Percentiles rank a stretch among this genome's conserved stretches.
Evolutionary conservation across 768 basidiomycete genomes (phyloP).

Genomic region (Kwoniella sp.): DNA sequence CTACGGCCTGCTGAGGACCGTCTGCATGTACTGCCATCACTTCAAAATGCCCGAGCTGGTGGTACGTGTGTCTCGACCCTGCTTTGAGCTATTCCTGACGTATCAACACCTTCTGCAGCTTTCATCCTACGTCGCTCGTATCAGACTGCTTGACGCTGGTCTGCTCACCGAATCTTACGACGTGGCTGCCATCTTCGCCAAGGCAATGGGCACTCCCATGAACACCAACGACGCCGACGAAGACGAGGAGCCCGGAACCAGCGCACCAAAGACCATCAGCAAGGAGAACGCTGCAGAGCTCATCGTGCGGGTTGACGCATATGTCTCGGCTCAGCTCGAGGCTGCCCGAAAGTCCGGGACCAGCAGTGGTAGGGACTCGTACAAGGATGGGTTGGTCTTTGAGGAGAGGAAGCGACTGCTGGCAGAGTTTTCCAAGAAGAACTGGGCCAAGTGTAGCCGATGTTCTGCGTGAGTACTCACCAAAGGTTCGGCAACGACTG

Average conservation of each 20-base stretch:
- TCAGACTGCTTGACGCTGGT: constrained; percentile 83
- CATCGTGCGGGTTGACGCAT: constrained; percentile 40
- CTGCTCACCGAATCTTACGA: constrained; percentile 73
- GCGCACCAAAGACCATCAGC: constrained; percentile 19
- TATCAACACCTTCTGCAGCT: constrained; percentile 54
- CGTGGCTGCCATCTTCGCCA: constrained; percentile 64
- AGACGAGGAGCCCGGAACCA: constrained; percentile 46
- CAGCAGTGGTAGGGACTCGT: constrained; percentile 63
- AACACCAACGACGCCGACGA: constrained; percentile 52
- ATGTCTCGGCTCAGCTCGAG: constrained; percentile 27
- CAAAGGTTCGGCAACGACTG: background rate
- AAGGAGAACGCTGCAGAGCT: constrained; percentile 42
- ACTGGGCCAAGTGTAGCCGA: constrained; percentile 65
- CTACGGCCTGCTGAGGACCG: constrained; percentile 77
- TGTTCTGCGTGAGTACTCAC: constrained; percentile 73
- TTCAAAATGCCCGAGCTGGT: constrained; percentile 75
- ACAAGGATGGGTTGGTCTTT: constrained; percentile 84
- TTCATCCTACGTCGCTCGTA: constrained; percentile 76
- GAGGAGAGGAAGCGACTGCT: constrained; percentile 79
- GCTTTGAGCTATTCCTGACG: background rate
- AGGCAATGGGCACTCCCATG: constrained; percentile 28
- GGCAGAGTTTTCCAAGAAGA: constrained; percentile 68
- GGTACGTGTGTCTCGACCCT: constrained; percentile 52
- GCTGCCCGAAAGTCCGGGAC: constrained; percentile 52
- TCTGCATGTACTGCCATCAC: constrained; percentile 89